Evolutionary conservation across 2,329 filamentous ascomycete species (phyloP), one percentile per base, ranked within the genome.

Genomic region (Lomentospora prolificans): DNA sequence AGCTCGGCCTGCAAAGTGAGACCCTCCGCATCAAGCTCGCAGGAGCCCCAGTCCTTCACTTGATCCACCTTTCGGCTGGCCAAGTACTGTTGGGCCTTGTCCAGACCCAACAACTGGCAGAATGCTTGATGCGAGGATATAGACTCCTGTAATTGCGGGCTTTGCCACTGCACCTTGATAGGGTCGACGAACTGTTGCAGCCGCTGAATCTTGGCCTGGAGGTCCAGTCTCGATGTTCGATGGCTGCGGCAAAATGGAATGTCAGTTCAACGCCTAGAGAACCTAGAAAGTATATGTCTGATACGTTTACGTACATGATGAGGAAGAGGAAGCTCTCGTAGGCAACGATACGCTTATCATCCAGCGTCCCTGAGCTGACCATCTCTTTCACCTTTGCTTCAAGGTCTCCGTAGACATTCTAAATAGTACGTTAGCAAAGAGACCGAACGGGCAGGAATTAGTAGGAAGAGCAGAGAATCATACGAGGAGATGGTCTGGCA

Each of bases 301-400:
- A n/a, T 9, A 22, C 9, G 19, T n/a, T 33, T 41, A 67, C 76
- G 65, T 72, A 87, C 81, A 94, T 86, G 59, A 99, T 94, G 58
- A 95, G 94, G 67, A 99, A 95, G 1, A 97, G 76, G 60, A 97
- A 92, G 8, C 90, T 92, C 62, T 85, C 88, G 64, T 95, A 91
- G 1, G 91, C 89, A 64, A 94, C 85, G 57, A 89, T 84, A 30
- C 91, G 82, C 65, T 91, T 90, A 63, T 92, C 86, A 64, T 96
- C 92, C 28, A 87, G 72, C 55, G 80, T 79, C 28, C 87, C 82
- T 51, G 87, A 82, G 59, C 83, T 77, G 66, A 87, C 79, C 74
- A 95, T 84, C 67, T 92, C 87, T 58, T 86, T 86, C 58, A 97
- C 85, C 64, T 90, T 90, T 36, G 78, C 78, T 67, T 95, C 89